Conservation (phyloP, 169 alveolate species). For the Plasmodium coatneyi region DNA sequence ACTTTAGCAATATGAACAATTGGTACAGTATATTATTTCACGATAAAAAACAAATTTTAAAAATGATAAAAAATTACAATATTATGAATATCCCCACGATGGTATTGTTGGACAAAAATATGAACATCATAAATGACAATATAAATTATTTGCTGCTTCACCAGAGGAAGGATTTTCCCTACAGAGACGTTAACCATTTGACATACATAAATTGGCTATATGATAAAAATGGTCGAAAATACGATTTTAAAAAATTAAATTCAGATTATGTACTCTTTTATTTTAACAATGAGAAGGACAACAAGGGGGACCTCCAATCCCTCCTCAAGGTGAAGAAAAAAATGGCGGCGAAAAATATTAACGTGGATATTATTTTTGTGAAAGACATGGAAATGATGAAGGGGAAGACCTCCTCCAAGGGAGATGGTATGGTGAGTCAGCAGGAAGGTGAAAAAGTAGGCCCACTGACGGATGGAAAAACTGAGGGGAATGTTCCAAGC, state of each 20-base stretch:
- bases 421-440: background rate
- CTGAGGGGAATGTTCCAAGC: background rate
- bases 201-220: constrained; percentile 34
- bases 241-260: constrained; percentile 39
- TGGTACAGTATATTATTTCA: constrained; percentile 62
- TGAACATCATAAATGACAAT: constrained; percentile 65
- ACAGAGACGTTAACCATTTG: constrained; percentile 15
- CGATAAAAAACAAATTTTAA: constrained; percentile 61
- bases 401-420: background rate
- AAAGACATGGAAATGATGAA: constrained; percentile 35
- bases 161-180: constrained; percentile 46
- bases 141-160: constrained; percentile 59
- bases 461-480: background rate
- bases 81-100: constrained; percentile 70
- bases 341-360: constrained; percentile 24
- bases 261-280: constrained; percentile 56
- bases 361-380: constrained; percentile 47
- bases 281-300: constrained; percentile 52
- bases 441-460: background rate
- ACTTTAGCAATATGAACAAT: constrained; percentile 51
- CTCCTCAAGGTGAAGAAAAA: constrained; percentile 37
- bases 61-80: constrained; percentile 57
- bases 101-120: constrained; percentile 67
- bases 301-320: constrained; percentile 45
- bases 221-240: constrained; percentile 41